Percentiles rank a stretch among this genome's conserved stretches.
phyloP scores from a whole-genome alignment of 768 basidiomycete genomes.

The Auriscalpium orientale region DNA sequence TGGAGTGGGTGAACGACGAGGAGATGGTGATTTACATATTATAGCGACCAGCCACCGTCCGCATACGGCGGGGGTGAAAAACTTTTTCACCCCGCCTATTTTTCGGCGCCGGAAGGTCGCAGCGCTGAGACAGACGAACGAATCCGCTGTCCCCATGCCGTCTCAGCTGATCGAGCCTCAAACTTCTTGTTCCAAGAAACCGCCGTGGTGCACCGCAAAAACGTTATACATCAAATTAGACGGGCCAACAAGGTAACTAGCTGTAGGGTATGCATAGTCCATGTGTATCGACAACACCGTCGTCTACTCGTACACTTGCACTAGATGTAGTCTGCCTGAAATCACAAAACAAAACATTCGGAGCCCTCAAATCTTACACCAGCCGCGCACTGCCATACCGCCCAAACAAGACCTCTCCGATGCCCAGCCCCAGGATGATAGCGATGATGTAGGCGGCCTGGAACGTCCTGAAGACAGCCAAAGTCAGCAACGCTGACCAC shows the following conservation, averaged over 20 bases:
- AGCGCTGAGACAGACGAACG: neutral
- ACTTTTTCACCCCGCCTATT: conserved; percentile 1
- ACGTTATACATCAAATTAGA: no score
- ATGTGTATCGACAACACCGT: no score
- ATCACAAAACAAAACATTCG: no score
- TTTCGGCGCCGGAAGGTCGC: neutral
- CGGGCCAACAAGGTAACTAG: no score
- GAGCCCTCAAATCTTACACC: no score
- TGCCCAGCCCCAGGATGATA: conserved; percentile 59
- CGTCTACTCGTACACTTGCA: neutral
- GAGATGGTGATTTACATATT: neutral
- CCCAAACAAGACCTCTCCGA: conserved; percentile 72
- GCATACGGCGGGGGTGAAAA: conserved; percentile 7
- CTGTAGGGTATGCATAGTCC: no score
- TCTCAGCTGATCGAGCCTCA: no score
- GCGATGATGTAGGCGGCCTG: conserved; percentile 71
- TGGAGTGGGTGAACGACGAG: neutral
- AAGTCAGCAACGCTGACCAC: conserved; percentile 10
- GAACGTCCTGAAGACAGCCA: conserved; percentile 58
- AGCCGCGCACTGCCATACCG: conserved; percentile 29
- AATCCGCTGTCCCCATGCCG: no score
- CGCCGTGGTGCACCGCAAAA: no score
- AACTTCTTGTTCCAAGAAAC: no score
- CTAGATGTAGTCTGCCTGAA: neutral
- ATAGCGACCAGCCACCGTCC: neutral